phyloP scores from a whole-genome alignment of 106 monocot genomes.

The Acorus calamus region DNA sequence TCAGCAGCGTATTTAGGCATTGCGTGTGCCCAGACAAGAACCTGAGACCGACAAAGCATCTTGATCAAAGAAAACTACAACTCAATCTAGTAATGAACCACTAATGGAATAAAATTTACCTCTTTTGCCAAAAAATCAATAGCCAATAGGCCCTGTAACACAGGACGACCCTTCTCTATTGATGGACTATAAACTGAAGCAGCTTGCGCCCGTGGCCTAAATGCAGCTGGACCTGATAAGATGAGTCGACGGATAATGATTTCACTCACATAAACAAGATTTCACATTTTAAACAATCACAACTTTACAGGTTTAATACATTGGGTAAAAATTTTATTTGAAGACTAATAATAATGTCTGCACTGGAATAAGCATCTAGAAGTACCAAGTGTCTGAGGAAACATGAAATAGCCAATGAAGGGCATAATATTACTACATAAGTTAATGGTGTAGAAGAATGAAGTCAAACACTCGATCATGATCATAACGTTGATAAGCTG shows the following conservation, averaged over 20 bases:
- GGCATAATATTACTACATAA: too few species aligned
- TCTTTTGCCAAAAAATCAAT: slow-evolving; percentile 85
- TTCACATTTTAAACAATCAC: neutral
- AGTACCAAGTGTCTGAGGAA: too few species aligned
- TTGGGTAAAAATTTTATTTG: too few species aligned
- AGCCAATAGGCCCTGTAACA: slow-evolving; percentile 88
- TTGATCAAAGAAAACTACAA: slow-evolving; percentile 5
- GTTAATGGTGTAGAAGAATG: too few species aligned
- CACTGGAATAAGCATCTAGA: too few species aligned
- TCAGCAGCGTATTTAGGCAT: slow-evolving; percentile 90
- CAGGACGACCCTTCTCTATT: slow-evolving; percentile 79
- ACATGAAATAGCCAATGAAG: too few species aligned
- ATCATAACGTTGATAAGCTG: too few species aligned
- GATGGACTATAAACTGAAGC: slow-evolving; percentile 45
- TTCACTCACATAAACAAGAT: neutral
- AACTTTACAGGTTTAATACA: too few species aligned
- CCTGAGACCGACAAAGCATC: slow-evolving; percentile 31
- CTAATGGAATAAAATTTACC: slow-evolving; percentile 24
- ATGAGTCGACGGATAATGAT: neutral
- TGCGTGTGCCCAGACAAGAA: slow-evolving; percentile 84
- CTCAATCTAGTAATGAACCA: neutral
- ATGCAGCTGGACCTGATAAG: slow-evolving; percentile 83
- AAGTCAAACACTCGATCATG: too few species aligned
- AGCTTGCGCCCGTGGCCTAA: slow-evolving; percentile 70
- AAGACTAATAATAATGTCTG: too few species aligned